These are phyloP conservation scores for Erodium moschatum DNA, from an alignment of 441 rosid species.

Conservation along the genomic window DNA sequence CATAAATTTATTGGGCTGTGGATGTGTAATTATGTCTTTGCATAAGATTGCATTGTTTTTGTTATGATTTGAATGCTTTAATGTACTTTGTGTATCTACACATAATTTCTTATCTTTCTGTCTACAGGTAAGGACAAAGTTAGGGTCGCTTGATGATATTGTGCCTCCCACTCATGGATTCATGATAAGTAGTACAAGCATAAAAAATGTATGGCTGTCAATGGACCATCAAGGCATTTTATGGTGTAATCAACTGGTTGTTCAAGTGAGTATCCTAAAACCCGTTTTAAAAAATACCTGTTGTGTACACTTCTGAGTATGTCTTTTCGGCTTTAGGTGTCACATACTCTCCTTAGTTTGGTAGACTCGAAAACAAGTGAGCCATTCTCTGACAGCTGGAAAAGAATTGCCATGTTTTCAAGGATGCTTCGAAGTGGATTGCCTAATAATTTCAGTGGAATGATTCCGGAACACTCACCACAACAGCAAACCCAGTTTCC, in stretches of 20 bases:
- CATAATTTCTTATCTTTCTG: conserved; percentile 11
- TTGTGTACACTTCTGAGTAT: conserved; percentile 22
- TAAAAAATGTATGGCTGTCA: conserved; percentile 94
- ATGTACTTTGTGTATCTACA: not conserved
- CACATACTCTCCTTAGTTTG: conserved; percentile 94
- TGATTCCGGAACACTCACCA: conserved; percentile 41
- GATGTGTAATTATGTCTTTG: not conserved
- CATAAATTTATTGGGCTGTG: not conserved
- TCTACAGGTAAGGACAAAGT: conserved; percentile 68
- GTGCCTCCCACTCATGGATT: conserved; percentile 90
- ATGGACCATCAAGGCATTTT: conserved; percentile 98
- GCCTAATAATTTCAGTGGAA: conserved; percentile 63
- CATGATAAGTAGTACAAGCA: conserved; percentile 74
- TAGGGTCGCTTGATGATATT: conserved; percentile 80
- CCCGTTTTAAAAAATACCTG: not conserved
- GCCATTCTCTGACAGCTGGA: conserved; percentile 51
- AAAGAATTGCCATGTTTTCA: conserved; percentile 55
- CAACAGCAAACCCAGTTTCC: conserved; percentile 31
- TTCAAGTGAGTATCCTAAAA: conserved; percentile 58
- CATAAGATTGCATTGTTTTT: not conserved
- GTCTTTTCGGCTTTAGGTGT: conserved; percentile 45
- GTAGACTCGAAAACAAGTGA: conserved; percentile 64
- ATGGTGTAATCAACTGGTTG: conserved; percentile 97
- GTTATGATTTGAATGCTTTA: not conserved
- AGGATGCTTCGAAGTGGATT: conserved; percentile 85